phyloP scores from a whole-genome alignment of 129 eudicot species.

The Centrapalus pauciflorus region DNA sequence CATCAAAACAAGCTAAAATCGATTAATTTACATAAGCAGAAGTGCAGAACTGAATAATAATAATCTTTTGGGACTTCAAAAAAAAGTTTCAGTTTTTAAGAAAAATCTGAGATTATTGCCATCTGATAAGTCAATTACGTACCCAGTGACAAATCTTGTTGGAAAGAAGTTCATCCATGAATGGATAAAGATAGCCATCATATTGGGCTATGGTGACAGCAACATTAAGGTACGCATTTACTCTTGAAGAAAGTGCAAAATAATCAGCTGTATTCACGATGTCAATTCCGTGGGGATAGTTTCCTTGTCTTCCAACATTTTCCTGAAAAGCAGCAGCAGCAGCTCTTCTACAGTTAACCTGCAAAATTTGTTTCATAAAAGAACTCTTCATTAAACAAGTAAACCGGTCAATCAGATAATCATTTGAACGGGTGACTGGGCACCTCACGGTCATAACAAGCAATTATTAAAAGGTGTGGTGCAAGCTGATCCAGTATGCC shows the following conservation, averaged over 20 bases:
- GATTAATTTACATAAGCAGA: too few relatives aligned
- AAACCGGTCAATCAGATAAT: background rate
- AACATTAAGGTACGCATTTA: slow-evolving; percentile 80
- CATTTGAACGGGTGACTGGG: slow-evolving; percentile 3
- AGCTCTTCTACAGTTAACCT: slow-evolving; percentile 99
- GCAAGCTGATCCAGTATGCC: slow-evolving; percentile 75
- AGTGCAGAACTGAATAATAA: too few relatives aligned
- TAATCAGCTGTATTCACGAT: slow-evolving; percentile 96
- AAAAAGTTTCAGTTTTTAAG: too few relatives aligned
- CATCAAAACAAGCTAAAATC: too few relatives aligned
- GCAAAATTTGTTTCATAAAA: background rate
- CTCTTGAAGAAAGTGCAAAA: slow-evolving; percentile 94
- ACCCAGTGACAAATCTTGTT: slow-evolving; percentile 98
- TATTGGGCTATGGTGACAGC: slow-evolving; percentile 79
- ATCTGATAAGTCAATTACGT: too few relatives aligned
- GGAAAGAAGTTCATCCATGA: slow-evolving; percentile 82
- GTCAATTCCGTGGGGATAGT: slow-evolving; percentile 91
- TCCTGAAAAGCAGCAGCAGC: slow-evolving; percentile 99
- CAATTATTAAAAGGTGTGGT: slow-evolving; percentile 79
- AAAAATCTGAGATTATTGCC: too few relatives aligned
- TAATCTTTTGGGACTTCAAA: too few relatives aligned
- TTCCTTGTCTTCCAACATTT: slow-evolving; percentile 98
- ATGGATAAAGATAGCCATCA: slow-evolving; percentile 80
- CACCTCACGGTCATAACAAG: slow-evolving; percentile 99
- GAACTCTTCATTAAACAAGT: background rate